Evolutionary conservation across 208 protist species (phyloP).

Genomic region (Polymyxa betae): DNA sequence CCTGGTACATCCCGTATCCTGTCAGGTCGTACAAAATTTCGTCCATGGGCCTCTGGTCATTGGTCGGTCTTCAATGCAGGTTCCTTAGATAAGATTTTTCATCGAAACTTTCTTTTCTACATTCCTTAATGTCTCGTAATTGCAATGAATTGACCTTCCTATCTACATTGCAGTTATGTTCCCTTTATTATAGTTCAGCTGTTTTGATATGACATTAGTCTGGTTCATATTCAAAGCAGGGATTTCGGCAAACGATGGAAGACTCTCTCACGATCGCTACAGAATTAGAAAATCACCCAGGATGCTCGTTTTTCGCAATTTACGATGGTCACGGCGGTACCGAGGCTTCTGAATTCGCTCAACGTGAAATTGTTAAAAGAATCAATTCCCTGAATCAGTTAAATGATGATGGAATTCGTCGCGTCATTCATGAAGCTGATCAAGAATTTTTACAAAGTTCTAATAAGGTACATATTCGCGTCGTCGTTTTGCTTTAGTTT

Average conservation of each 20-base stretch:
- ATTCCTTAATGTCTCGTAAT: no score
- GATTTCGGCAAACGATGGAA: not conserved
- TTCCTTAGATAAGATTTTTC: not conserved
- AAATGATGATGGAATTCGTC: not conserved
- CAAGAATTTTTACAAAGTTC: not conserved
- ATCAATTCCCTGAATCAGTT: not conserved
- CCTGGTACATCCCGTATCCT: not conserved
- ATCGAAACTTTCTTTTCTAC: not conserved
- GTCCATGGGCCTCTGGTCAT: not conserved
- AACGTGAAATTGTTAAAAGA: slow-evolving; percentile 12
- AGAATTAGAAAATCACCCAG: not conserved
- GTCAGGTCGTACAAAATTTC: not conserved
- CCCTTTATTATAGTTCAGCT: no score
- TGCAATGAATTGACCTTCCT: no score
- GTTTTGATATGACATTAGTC: no score
- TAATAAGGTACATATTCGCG: not conserved
- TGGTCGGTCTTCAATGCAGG: not conserved
- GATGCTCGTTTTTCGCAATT: not conserved
- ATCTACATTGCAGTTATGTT: no score
- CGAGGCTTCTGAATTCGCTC: not conserved
- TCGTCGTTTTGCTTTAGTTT: not conserved
- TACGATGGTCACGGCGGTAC: not conserved
- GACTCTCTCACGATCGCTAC: not conserved
- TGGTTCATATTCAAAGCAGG: not conserved
- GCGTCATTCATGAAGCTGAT: not conserved